These are phyloP conservation scores for Setaria italica DNA, from an alignment of 202 grass and related monocot genomes.

Conservation along the genomic window DNA sequence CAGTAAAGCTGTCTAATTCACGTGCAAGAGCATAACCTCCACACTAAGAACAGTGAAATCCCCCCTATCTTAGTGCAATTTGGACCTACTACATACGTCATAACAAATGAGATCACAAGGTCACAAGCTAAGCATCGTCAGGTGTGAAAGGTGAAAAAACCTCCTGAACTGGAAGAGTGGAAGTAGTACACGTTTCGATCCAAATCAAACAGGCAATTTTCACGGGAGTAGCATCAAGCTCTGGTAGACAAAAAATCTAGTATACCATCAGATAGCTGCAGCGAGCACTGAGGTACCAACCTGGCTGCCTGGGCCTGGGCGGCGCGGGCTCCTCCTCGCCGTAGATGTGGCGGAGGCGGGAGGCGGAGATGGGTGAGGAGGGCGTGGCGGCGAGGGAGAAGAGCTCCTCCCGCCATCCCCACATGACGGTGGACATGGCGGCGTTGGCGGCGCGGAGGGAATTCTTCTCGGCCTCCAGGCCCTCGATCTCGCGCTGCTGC, in stretches of 20 bases:
- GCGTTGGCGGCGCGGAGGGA: constrained; percentile 65
- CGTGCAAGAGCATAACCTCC: not conserved
- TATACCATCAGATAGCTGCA: not conserved
- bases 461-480: constrained; percentile 61
- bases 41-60: not conserved
- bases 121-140: not conserved
- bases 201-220: not conserved
- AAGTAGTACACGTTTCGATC: not conserved
- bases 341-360: constrained; percentile 72
- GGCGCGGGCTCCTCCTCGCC: constrained; percentile 60
- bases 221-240: not conserved
- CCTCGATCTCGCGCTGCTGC: constrained; percentile 75
- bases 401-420: constrained; percentile 75
- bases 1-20: not conserved
- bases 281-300: constrained; percentile 27
- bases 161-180: not conserved
- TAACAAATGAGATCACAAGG: too few relatives aligned
- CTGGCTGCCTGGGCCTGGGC: constrained; percentile 11
- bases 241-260: not conserved
- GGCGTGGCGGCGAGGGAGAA: constrained; percentile 60
- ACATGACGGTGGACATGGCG: constrained; percentile 71
- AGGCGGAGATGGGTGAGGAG: constrained; percentile 57
- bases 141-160: not conserved
- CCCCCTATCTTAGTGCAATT: not conserved
- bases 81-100: not conserved